Percentiles rank a stretch among this genome's conserved stretches.
These are phyloP conservation scores for Hansenula sp. DNA, from an alignment of 1,139 yeast species.

Conservation along the genomic window DNA sequence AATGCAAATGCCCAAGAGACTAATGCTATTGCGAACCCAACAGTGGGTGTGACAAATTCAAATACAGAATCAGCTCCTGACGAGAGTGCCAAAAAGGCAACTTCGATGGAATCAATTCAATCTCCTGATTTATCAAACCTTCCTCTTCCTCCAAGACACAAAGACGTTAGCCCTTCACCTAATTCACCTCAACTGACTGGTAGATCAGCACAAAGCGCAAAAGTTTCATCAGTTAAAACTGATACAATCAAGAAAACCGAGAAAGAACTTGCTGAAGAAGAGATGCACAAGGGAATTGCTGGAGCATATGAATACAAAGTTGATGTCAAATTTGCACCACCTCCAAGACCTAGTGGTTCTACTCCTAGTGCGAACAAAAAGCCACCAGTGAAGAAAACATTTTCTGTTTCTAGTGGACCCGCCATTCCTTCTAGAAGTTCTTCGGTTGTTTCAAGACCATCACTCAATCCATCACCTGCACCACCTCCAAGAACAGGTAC, in stretches of 20 bases:
- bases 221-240: too few relatives aligned
- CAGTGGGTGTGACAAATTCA: background rate
- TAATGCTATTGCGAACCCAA: too few relatives aligned
- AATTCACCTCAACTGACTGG: background rate
- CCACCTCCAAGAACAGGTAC: background rate
- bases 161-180: background rate
- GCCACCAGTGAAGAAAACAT: background rate
- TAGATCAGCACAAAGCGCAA: background rate
- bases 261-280: conserved; percentile 5
- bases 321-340: conserved; percentile 28
- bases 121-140: conserved; percentile 16
- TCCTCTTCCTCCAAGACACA: conserved; percentile 12
- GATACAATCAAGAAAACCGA: background rate
- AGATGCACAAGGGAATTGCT: conserved; percentile 15
- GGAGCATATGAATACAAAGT: conserved; percentile 24
- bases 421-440: background rate
- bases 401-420: background rate
- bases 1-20: too few relatives aligned
- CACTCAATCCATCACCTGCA: background rate
- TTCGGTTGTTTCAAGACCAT: background rate
- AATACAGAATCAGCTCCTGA: background rate
- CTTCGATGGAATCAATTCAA: background rate
- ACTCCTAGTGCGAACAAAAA: background rate
- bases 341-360: conserved; percentile 25
- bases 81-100: background rate